These are phyloP conservation scores for Tulasnella sp. DNA, from an alignment of 768 basidiomycete genomes.

Conservation along the genomic window DNA sequence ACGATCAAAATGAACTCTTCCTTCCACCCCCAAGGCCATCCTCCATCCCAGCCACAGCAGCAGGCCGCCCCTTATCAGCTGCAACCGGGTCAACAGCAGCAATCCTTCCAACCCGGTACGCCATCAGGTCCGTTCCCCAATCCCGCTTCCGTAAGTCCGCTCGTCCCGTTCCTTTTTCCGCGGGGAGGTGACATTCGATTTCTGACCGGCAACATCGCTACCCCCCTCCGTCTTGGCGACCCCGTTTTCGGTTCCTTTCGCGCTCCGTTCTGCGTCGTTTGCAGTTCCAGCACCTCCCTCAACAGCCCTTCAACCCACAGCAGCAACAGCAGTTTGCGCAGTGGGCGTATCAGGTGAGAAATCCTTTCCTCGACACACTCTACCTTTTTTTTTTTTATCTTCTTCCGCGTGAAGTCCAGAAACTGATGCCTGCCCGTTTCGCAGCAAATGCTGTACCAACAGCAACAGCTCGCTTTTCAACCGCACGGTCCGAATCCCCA, in stretches of 20 bases:
- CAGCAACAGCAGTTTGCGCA: constrained; percentile 67
- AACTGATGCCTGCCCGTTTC: constrained; percentile 8
- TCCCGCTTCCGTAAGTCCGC: constrained; percentile 6
- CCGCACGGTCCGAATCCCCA: constrained; percentile 28
- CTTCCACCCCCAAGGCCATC: constrained; percentile 1
- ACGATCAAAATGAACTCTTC: constrained; percentile 19
- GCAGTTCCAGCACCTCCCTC: constrained; percentile 16
- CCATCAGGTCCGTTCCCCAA: constrained; percentile 11
- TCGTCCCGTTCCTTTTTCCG: not conserved
- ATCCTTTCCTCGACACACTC: not conserved
- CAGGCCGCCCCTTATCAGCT: not conserved
- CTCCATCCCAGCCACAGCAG: constrained; percentile 8
- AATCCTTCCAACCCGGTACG: not conserved
- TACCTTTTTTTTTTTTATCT: not conserved
- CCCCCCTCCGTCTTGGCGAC: not conserved
- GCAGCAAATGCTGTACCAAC: constrained; percentile 77
- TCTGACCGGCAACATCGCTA: not conserved
- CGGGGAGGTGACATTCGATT: not conserved
- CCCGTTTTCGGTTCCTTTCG: not conserved
- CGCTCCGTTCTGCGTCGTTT: not conserved
- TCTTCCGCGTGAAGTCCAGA: not conserved
- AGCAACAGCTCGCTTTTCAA: constrained; percentile 37
- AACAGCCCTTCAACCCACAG: constrained; percentile 24
- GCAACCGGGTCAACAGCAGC: constrained; percentile 18
- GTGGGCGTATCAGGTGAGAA: constrained; percentile 63